These are phyloP conservation scores for Penicillium psychrofluorescens DNA, from an alignment of 495 filamentous ascomycete species.

Conservation along the genomic window DNA sequence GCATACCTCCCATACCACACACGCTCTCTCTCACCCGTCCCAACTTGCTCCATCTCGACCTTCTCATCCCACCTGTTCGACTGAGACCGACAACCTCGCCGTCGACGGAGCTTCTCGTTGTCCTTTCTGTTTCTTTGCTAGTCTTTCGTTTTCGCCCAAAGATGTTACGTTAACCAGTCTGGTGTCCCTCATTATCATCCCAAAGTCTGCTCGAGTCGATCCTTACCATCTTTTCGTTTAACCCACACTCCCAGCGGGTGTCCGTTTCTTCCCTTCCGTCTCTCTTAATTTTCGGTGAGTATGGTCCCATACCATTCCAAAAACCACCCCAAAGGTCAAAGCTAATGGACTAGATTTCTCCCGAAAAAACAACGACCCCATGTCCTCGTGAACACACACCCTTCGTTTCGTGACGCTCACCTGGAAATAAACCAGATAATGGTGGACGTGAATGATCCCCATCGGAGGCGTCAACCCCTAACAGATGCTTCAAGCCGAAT, in stretches of 20 bases:
- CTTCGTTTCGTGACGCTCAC: background rate
- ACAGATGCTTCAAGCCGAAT: conserved; percentile 39
- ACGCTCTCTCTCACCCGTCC: too few species aligned
- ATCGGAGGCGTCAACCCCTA: conserved; percentile 38
- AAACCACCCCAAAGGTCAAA: background rate
- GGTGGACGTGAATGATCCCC: conserved; percentile 11
- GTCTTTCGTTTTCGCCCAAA: conserved; percentile 1
- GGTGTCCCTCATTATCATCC: conserved; percentile 10
- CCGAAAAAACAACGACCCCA: background rate
- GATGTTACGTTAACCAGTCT: conserved; percentile 7
- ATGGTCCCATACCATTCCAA: background rate
- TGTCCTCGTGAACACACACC: background rate
- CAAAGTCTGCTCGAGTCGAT: conserved; percentile 3
- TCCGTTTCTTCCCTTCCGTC: background rate
- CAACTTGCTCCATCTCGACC: too few species aligned
- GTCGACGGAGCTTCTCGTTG: background rate
- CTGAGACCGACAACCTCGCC: background rate
- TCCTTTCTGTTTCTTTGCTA: conserved; percentile 1
- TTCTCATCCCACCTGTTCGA: background rate
- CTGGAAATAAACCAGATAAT: conserved; percentile 12
- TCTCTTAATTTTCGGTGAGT: background rate
- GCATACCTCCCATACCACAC: too few species aligned
- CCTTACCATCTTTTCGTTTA: conserved; percentile 4
- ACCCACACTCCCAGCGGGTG: conserved; percentile 1
- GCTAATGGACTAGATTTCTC: conserved; percentile 1